Conservation (phyloP, 2,329 filamentous ascomycete species). For the Berkeleyomyces basicola region DNA sequence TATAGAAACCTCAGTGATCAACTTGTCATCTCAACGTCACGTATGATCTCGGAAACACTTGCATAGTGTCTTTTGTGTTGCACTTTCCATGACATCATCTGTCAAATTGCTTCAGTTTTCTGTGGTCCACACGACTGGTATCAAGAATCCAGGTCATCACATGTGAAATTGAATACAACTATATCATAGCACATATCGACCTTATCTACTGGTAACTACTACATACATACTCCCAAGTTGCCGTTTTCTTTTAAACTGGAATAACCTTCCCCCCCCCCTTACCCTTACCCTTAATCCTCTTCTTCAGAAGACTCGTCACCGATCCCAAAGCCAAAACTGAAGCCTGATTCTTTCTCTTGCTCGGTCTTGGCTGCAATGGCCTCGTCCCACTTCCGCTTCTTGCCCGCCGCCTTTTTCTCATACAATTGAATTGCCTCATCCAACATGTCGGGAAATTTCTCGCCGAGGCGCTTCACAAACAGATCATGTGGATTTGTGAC, state of each 20-base stretch:
- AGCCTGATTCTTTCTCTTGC: slow-evolving; percentile 20
- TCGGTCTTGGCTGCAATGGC: slow-evolving; percentile 35
- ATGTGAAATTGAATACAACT: background rate
- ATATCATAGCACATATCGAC: background rate
- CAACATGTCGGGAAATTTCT: slow-evolving; percentile 49
- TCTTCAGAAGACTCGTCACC: slow-evolving; percentile 22
- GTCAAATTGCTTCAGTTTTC: background rate
- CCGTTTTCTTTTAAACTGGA: too few relatives aligned
- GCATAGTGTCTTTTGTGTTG: background rate
- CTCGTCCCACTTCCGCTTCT: slow-evolving; percentile 76
- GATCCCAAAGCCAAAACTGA: slow-evolving; percentile 39
- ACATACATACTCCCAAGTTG: background rate
- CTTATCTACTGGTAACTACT: background rate
- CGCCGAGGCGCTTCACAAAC: slow-evolving; percentile 53
- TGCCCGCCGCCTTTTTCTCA: slow-evolving; percentile 42
- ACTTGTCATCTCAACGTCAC: background rate
- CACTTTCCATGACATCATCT: background rate
- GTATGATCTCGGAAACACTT: background rate
- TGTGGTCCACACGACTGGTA: background rate
- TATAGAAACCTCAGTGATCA: background rate
- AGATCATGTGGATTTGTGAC: slow-evolving; percentile 56
- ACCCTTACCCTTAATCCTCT: slow-evolving; percentile 3
- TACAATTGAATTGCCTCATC: slow-evolving; percentile 47
- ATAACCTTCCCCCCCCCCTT: background rate
- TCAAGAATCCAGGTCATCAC: too few relatives aligned